Evolutionary conservation across 140 eudicot species (phyloP).

Genomic region (Bidens hawaiensis): DNA sequence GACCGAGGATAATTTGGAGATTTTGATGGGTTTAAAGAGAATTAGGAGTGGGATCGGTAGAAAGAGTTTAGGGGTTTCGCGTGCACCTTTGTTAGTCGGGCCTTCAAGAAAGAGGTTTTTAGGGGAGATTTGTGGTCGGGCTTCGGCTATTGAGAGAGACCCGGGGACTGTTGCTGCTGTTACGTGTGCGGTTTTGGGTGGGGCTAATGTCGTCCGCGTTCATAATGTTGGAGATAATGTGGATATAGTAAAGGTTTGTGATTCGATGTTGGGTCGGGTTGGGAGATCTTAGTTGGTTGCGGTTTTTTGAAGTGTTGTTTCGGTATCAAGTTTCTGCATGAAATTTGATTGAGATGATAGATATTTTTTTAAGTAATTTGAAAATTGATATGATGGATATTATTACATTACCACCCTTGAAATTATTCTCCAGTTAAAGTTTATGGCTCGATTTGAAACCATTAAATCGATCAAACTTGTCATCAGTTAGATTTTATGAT

Average conservation of each 20-base stretch:
- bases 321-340: constrained; percentile 10
- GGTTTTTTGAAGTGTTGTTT: background rate
- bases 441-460: too few relatives aligned
- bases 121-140: constrained; percentile 67
- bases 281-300: constrained; percentile 12
- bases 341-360: too few relatives aligned
- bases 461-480: too few relatives aligned
- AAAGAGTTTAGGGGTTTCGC: constrained; percentile 68
- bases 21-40: constrained; percentile 51
- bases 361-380: too few relatives aligned
- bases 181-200: constrained; percentile 66
- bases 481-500: too few relatives aligned
- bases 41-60: constrained; percentile 61
- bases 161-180: constrained; percentile 75
- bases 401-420: too few relatives aligned
- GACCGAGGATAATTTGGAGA: constrained; percentile 71
- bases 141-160: constrained; percentile 63
- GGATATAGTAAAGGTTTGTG: constrained; percentile 79
- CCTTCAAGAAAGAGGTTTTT: constrained; percentile 86
- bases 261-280: constrained; percentile 49
- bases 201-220: constrained; percentile 88
- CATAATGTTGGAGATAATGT: constrained; percentile 67
- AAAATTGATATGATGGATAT: too few relatives aligned
- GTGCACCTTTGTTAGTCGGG: constrained; percentile 66
- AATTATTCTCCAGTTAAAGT: too few relatives aligned